Conservation (phyloP, 768 basidiomycete species). For the Gelatoporia subvermispora region DNA sequence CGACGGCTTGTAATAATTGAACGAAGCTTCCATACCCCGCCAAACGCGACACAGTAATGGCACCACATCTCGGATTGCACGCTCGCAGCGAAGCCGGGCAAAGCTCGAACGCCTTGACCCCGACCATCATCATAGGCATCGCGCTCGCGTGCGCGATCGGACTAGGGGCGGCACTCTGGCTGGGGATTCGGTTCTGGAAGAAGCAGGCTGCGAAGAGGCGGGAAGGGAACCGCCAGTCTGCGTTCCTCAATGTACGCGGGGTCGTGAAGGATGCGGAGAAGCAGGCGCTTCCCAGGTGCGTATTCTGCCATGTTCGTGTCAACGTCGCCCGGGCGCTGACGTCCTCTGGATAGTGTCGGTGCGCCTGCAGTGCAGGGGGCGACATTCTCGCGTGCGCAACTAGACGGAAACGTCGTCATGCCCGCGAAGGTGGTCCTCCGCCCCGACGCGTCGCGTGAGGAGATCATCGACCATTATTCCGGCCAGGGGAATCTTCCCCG, state of each 20-base stretch:
- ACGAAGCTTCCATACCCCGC: neutral
- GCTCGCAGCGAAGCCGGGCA: neutral
- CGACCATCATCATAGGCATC: conserved; percentile 33
- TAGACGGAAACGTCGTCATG: conserved; percentile 45
- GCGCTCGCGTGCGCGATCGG: conserved; percentile 36
- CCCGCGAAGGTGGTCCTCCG: conserved; percentile 45
- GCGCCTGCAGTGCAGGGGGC: neutral
- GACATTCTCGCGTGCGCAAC: conserved; percentile 37
- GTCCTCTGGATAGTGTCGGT: neutral
- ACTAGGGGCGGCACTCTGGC: conserved; percentile 37
- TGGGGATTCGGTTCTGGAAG: conserved; percentile 36
- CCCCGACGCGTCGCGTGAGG: conserved; percentile 32
- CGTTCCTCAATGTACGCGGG: conserved; percentile 4
- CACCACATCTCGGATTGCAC: neutral
- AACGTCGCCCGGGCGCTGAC: neutral
- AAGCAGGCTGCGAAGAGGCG: conserved; percentile 22
- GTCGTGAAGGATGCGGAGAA: neutral
- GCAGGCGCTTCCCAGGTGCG: neutral
- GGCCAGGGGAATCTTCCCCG: conserved; percentile 38
- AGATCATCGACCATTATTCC: conserved; percentile 40
- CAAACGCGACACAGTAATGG: neutral
- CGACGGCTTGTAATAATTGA: neutral
- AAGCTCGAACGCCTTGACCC: conserved; percentile 10
- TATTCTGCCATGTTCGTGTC: neutral
- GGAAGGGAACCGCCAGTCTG: conserved; percentile 8